Conservation (phyloP, 2,329 filamentous ascomycete species). For the Sporothrix sp. region DNA sequence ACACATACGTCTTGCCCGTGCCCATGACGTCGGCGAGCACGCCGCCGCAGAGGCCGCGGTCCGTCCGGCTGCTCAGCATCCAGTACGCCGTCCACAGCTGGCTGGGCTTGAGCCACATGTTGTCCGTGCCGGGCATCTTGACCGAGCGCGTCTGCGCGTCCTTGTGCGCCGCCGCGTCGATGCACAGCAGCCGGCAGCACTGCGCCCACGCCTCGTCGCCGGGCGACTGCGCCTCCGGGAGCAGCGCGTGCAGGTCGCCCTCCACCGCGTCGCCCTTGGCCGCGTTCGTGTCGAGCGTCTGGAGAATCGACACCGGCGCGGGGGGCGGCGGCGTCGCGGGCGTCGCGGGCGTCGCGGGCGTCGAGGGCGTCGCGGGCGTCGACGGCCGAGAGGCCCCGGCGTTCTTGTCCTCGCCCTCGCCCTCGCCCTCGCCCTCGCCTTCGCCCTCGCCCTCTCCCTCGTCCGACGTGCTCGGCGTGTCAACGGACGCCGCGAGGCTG, state of each 20-base stretch:
- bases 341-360: no score
- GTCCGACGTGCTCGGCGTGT: neutral
- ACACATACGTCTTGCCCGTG: slow-evolving; percentile 20
- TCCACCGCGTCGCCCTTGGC: slow-evolving; percentile 18
- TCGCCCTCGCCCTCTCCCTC: no score
- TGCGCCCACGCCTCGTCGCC: slow-evolving; percentile 14
- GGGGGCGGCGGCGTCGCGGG: neutral
- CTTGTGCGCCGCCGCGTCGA: slow-evolving; percentile 16
- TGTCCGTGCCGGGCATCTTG: slow-evolving; percentile 17
- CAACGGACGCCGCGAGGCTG: no score
- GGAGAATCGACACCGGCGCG: slow-evolving; percentile 7
- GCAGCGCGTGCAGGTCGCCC: slow-evolving; percentile 18
- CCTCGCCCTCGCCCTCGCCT: no score
- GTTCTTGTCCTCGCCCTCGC: no score
- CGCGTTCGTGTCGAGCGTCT: slow-evolving; percentile 18
- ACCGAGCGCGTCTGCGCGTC: slow-evolving; percentile 16
- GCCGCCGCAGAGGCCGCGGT: slow-evolving; percentile 17
- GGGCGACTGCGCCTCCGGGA: slow-evolving; percentile 16
- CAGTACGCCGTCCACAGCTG: slow-evolving; percentile 20
- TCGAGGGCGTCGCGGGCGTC: no score
- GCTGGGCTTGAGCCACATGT: slow-evolving; percentile 18
- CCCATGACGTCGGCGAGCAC: slow-evolving; percentile 20
- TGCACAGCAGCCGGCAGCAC: slow-evolving; percentile 18
- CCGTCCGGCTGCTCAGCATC: slow-evolving; percentile 18
- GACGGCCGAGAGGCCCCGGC: no score